Conservation (phyloP, 805 yeast species). For the Torulaspora indica region DNA sequence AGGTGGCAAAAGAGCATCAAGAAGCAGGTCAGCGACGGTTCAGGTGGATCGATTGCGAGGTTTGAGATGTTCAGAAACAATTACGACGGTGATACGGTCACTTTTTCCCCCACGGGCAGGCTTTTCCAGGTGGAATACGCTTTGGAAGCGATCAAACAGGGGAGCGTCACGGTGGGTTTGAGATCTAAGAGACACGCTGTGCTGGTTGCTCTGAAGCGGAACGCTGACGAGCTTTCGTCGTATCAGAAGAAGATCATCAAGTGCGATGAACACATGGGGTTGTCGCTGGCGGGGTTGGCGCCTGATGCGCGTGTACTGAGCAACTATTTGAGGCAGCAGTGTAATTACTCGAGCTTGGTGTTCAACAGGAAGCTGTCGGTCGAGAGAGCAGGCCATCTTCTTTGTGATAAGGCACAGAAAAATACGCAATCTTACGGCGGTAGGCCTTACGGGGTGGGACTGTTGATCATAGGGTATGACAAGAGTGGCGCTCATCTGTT, state of each 20-base stretch:
- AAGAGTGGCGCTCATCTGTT: constrained; percentile 90
- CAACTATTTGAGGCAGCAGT: constrained; percentile 83
- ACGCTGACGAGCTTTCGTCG: constrained; percentile 95
- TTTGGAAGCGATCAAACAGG: constrained; percentile 95
- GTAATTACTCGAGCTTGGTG: constrained; percentile 79
- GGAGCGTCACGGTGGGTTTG: constrained; percentile 94
- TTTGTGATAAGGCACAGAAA: constrained; percentile 95
- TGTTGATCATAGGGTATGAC: constrained; percentile 84
- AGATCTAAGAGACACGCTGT: constrained; percentile 85
- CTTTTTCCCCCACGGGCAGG: constrained; percentile 98
- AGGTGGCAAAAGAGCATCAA: neutral
- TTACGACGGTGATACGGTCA: constrained; percentile 97
- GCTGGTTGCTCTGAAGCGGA: constrained; percentile 88
- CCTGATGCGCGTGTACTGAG: constrained; percentile 96
- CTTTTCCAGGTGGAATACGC: constrained; percentile 97
- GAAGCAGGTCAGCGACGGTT: neutral
- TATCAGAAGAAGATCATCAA: constrained; percentile 91
- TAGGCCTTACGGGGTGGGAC: constrained; percentile 97
- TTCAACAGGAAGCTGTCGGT: constrained; percentile 82
- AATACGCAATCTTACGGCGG: constrained; percentile 95
- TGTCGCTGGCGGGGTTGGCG: constrained; percentile 94
- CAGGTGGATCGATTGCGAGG: neutral
- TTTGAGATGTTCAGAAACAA: constrained; percentile 79
- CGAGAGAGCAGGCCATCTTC: constrained; percentile 72
- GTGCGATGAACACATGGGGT: constrained; percentile 89